Base-by-base conservation (phyloP, 768 basidiomycete species). In the Tephrocybe sp. region DNA sequence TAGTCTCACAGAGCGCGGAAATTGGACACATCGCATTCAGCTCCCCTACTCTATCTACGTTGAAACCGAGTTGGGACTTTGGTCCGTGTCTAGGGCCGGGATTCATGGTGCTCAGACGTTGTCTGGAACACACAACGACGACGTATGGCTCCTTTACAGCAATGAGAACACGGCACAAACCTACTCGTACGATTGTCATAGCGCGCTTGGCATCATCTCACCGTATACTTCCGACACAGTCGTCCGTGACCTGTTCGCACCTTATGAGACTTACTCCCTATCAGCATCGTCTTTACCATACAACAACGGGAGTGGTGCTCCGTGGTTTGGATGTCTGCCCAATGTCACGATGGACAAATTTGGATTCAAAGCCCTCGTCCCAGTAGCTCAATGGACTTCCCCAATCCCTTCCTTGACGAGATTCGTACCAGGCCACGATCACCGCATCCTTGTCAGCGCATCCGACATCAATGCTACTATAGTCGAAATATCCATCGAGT, bases 401-500 rank as follows among this genome's bases (percentile, higher is more conserved):
- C 84, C 88, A 45, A 79, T 74, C 4, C 90, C 93, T 14, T 79
- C 82, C 50, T 66, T 97, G 50, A 91, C 90, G 15, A 81, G 80
- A 48, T 96, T 96, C 68, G 64, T 68, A 2, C 94, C 94, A 0
- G 93, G 94, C 1, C 94, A 97, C 65, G 94, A 97, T 60, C 76
- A 83, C 34, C 87, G 94, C 38, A 70, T 92, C 33, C 60, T 77
- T 21, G 69, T 72, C 26, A 73, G 75, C 20, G 64, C 74, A 20
- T 65, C 67, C 15, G 77, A 76, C 17, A 65, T 77, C 21, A 70
- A 80, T 48, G 83, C 81, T 24, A 80, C 79, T 0, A 82, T 80
- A 7, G 66, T 91, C 46, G 71, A 86, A 54, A 81, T 97, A 48
- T 63, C 76, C 0, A 74, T 97, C 55, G 88, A 96, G 70, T 97